Base-by-base conservation (phyloP, 192 early-diverging fungal genomes). In the Lunasporangiospora selenospora region DNA sequence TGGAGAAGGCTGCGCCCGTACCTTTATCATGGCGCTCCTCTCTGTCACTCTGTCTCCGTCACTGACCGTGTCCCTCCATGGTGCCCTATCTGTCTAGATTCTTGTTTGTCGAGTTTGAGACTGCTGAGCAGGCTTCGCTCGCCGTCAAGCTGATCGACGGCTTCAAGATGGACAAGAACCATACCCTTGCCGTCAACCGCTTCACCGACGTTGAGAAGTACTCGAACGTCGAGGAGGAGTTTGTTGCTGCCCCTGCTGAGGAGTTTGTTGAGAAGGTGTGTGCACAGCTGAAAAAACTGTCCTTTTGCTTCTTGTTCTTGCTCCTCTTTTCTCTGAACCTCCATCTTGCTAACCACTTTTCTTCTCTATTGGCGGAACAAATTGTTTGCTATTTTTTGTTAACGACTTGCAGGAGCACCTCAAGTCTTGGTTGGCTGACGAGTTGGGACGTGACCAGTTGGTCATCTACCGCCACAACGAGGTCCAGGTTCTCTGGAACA, bases 171-270 rank as follows among this genome's bases (percentile, higher is more conserved):
- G 92, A 92, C 83, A 92, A 89, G 80, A 67, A 75, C 31, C 95
- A 96, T 77, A 81, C 85, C 19, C 80, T 98, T 49, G 77, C 83
- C 21, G 92, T 95, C 47, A 95, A 94, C 81, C 83, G 85, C 54
- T 96, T 98, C 63, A 93, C 93, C 59, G 96, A 98, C 66, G 88
- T 99, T 30, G 95, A 95, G 58, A 82, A 84, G 65, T 98, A 88
- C 80, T 80, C 83, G 16, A 75, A 80, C 54, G 79, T 94, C 26
- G 75, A 85, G 51, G 95, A 97, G 58, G 80, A 79, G 63, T 91
- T 89, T 76, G 81, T 78, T 41, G 90, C 92, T 43, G 94, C 95
- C 21, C 69, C 67, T 40, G 87, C 88, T 65, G 88, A 90, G 51
- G 77, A 83, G 32, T 93, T 88, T 67, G 55, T 69, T 13, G 82